Evolutionary conservation across 371 early-diverging fungal species (phyloP).

Genomic region (Saksenaea vasiformis): DNA sequence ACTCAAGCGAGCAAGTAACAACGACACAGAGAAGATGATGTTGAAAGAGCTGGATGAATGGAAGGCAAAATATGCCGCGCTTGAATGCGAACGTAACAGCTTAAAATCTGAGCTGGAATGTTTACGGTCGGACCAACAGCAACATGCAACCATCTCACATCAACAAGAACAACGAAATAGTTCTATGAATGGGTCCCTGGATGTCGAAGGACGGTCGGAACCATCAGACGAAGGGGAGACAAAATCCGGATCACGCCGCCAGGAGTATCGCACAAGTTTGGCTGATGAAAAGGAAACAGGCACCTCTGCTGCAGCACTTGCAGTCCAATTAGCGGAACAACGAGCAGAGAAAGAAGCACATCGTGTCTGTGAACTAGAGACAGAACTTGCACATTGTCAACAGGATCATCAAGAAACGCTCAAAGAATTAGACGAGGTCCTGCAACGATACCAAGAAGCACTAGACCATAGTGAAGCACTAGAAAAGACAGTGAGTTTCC

Average conservation of each 20-base stretch:
- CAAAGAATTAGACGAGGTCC: slow-evolving; percentile 41
- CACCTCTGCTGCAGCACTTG: slow-evolving; percentile 23
- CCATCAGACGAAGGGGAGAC: slow-evolving; percentile 5
- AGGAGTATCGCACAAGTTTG: slow-evolving; percentile 28
- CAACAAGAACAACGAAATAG: not conserved
- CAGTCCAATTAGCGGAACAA: slow-evolving; percentile 11
- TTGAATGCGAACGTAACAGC: slow-evolving; percentile 33
- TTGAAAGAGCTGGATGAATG: slow-evolving; percentile 34
- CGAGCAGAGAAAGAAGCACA: slow-evolving; percentile 21
- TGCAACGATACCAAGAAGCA: slow-evolving; percentile 40
- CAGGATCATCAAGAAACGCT: slow-evolving; percentile 35
- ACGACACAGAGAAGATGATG: slow-evolving; percentile 27
- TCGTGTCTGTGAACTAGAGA: slow-evolving; percentile 22
- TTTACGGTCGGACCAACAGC: not conserved
- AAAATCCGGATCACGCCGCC: not conserved
- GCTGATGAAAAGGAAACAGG: slow-evolving; percentile 37
- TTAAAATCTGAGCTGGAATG: slow-evolving; percentile 11
- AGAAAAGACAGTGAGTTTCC: slow-evolving; percentile 4
- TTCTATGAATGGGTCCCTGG: not conserved
- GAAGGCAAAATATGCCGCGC: slow-evolving; percentile 16
- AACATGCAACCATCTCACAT: not conserved
- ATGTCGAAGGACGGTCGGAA: not conserved
- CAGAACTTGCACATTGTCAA: slow-evolving; percentile 21
- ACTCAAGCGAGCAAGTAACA: slow-evolving; percentile 14
- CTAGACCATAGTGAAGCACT: slow-evolving; percentile 27